Evolutionary conservation across 2,329 filamentous ascomycete genomes (phyloP), one percentile per base, ranked within the genome.

Genomic region (Tricladium varicosporioides): DNA sequence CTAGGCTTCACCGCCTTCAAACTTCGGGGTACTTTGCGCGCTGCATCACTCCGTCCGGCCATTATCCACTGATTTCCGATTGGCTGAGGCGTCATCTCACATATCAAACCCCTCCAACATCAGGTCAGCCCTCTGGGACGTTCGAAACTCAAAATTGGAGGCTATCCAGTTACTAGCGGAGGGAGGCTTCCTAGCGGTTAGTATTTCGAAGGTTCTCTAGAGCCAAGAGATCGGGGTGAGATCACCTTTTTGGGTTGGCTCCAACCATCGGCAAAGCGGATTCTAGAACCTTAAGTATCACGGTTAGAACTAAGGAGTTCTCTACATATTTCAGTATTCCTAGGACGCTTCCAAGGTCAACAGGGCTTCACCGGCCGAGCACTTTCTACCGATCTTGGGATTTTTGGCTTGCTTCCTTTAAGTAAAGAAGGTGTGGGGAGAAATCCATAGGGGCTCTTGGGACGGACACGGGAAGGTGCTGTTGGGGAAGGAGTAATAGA

Each of bases 51-150:
- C 36, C 36, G n/a, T 40, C n/a, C 36, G 36, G 32, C 42, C 42
- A 43, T 51, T 52, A 51, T 33, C 48, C 54, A 44, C n/a, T 33
- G 13, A 44, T 10, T 48, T 22, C 48, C 48, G 48, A 56, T 56
- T 56, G 54, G 54, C 43, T 43, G 32, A 42, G 33, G 7, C 54
- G 48, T 52, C 54, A 49, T 57, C 45, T 18, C 36, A 44, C 22
- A 40, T 13, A 40, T 40, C n/a, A n/a, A 40, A 40, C 9, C 36
- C 36, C 36, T 40, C 36, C 11, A 40, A 40, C 11, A 40, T 52
- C 44, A 40, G 40, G 15, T 52, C 48, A 13, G 14, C 18, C 22
- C 22, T 27, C 22, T 27, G 22, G 22, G 7, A 27, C 4, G 3
- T 27, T 27, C 22, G 22, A 27, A 27, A 27, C 22, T 27, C 22